Evolutionary conservation across 176 grass and related monocot species (phyloP).

Genomic region (Stipa capillata): DNA sequence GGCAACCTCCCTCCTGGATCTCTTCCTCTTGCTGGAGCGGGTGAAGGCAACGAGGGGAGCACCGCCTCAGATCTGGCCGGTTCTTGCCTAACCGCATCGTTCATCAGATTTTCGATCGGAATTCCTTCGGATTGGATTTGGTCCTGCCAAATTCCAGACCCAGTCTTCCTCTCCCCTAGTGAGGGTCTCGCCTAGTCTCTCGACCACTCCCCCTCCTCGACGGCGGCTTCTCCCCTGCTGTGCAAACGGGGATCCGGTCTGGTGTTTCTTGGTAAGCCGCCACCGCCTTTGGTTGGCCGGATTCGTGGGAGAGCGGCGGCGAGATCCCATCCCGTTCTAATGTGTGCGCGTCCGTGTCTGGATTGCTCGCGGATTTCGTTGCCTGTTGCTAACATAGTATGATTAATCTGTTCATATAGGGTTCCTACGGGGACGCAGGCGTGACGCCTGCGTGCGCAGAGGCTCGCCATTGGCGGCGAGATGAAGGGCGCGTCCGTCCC

Average conservation of each 20-base stretch:
- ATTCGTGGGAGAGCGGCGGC: background rate
- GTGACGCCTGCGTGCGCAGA: background rate
- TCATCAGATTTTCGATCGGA: background rate
- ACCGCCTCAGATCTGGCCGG: background rate
- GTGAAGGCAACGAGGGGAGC: background rate
- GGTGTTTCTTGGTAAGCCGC: background rate
- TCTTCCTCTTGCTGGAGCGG: background rate
- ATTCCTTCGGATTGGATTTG: background rate
- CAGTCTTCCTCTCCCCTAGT: background rate
- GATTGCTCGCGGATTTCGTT: background rate
- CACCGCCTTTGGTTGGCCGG: background rate
- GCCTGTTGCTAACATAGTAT: background rate
- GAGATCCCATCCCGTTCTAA: background rate
- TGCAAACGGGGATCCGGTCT: background rate
- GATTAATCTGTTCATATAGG: background rate
- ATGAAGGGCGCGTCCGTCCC: slow-evolving; percentile 68
- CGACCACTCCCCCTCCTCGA: background rate
- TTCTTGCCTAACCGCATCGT: background rate
- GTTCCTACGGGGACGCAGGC: slow-evolving; percentile 1
- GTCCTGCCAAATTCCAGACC: background rate
- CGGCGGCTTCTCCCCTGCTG: background rate
- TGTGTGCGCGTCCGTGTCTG: background rate
- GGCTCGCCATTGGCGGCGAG: slow-evolving; percentile 21
- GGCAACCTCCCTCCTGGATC: slow-evolving; percentile 6
- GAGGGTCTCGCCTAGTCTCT: no score